Evolutionary conservation across 768 basidiomycete species (phyloP).

Genomic region (Boletus speciosus): DNA sequence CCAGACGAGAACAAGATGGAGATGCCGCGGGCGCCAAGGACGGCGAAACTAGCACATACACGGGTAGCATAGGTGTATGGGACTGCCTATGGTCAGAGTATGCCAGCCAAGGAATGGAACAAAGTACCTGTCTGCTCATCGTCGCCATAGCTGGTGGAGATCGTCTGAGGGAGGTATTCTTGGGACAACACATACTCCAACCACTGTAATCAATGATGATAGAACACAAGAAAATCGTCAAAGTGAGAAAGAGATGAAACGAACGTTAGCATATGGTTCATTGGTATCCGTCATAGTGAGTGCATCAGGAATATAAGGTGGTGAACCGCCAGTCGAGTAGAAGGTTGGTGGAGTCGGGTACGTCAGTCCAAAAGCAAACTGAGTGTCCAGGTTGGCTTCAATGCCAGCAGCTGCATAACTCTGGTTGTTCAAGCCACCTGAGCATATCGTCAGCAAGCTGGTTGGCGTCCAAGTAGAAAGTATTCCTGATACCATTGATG

Average conservation of each 20-base stretch:
- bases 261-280: slow-evolving; percentile 46
- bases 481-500: slow-evolving; percentile 44
- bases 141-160: slow-evolving; percentile 73
- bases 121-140: slow-evolving; percentile 63
- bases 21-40: slow-evolving; percentile 64
- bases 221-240: background rate
- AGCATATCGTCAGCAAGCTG: slow-evolving; percentile 5
- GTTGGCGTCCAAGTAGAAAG: background rate
- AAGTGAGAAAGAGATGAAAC: slow-evolving; percentile 10
- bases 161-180: slow-evolving; percentile 49
- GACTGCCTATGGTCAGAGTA: slow-evolving; percentile 35
- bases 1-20: slow-evolving; percentile 65
- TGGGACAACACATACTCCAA: slow-evolving; percentile 53
- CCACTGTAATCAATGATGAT: slow-evolving; percentile 41
- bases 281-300: slow-evolving; percentile 40
- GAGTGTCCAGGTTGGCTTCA: slow-evolving; percentile 68
- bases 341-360: slow-evolving; percentile 58
- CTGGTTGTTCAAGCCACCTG: slow-evolving; percentile 64
- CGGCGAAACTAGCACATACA: slow-evolving; percentile 59
- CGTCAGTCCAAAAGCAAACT: slow-evolving; percentile 63
- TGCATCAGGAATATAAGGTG: slow-evolving; percentile 53
- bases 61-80: slow-evolving; percentile 56
- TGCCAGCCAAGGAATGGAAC: background rate
- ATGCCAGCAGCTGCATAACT: slow-evolving; percentile 46
- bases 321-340: slow-evolving; percentile 59